Conservation (phyloP, 2,329 filamentous ascomycete genomes). For the Leptographium flavum region DNA sequence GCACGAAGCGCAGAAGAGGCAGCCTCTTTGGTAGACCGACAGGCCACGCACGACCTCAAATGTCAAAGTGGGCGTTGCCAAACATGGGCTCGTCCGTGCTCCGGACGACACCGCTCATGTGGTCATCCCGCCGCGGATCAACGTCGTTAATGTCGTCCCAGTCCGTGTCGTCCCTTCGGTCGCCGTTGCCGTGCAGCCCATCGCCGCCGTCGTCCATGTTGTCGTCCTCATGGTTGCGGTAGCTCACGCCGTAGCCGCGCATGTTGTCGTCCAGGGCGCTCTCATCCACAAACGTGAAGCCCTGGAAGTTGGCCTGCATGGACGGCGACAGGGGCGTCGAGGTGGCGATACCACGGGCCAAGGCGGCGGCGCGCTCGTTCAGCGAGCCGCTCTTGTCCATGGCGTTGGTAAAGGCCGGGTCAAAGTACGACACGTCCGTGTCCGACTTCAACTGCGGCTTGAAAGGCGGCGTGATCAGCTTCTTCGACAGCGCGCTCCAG, state of each 20-base stretch:
- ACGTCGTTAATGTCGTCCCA: slow-evolving; percentile 46
- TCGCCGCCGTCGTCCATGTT: slow-evolving; percentile 48
- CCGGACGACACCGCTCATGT: slow-evolving; percentile 51
- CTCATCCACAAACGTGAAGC: slow-evolving; percentile 98
- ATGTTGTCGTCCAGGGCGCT: slow-evolving; percentile 84
- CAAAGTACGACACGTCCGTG: slow-evolving; percentile 94
- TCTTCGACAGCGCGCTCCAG: slow-evolving; percentile 77
- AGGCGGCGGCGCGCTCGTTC: slow-evolving; percentile 76
- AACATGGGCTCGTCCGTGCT: slow-evolving; percentile 51
- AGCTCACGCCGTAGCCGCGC: slow-evolving; percentile 31
- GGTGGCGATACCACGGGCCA: slow-evolving; percentile 73
- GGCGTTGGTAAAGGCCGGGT: slow-evolving; percentile 95
- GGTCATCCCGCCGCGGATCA: slow-evolving; percentile 35
- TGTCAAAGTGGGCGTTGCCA: slow-evolving; percentile 47
- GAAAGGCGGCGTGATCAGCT: slow-evolving; percentile 89
- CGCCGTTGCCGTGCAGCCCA: slow-evolving; percentile 18
- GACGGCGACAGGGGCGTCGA: slow-evolving; percentile 89
- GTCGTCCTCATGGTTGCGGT: slow-evolving; percentile 31
- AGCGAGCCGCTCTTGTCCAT: slow-evolving; percentile 75
- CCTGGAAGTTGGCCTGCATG: slow-evolving; percentile 95
- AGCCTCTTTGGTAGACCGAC: too few species aligned
- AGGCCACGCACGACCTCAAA: too few species aligned
- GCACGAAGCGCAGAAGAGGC: too few species aligned
- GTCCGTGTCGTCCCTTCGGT: slow-evolving; percentile 29
- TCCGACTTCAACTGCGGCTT: slow-evolving; percentile 95